These are phyloP conservation scores for Plantago elongata DNA, from an alignment of 257 asterid genomes.

Conservation along the genomic window DNA sequence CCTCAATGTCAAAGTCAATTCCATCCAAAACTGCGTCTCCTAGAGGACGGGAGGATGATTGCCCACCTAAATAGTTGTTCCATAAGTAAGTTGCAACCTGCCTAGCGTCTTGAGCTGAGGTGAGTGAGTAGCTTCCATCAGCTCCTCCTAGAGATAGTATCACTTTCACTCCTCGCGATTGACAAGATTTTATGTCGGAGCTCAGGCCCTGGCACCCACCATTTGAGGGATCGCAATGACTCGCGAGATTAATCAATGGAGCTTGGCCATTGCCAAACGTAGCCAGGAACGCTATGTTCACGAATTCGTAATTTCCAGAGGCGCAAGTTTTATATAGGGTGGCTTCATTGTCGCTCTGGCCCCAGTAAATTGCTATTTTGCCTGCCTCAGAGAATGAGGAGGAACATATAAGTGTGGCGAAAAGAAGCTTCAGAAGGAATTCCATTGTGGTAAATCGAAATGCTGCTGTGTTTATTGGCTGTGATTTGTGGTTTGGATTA, in stretches of 20 bases:
- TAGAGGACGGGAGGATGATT: constrained; percentile 22
- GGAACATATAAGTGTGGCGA: not conserved
- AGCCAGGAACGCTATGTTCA: constrained; percentile 40
- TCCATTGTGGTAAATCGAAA: not conserved
- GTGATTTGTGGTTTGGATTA: not conserved
- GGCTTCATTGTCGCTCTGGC: constrained; percentile 38
- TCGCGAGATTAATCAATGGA: constrained; percentile 39
- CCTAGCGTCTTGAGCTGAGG: constrained; percentile 29
- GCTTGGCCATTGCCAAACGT: constrained; percentile 40
- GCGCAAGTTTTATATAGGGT: constrained; percentile 34
- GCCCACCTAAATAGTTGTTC: constrained; percentile 34
- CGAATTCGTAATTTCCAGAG: constrained; percentile 31
- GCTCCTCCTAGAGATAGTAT: constrained; percentile 41
- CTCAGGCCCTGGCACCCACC: constrained; percentile 31
- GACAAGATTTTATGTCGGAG: constrained; percentile 39
- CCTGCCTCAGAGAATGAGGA: constrained; percentile 22
- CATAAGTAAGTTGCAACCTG: constrained; percentile 33
- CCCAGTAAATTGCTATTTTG: constrained; percentile 38
- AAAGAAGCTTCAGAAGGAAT: not conserved
- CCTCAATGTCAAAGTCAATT: constrained; percentile 36
- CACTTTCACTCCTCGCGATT: constrained; percentile 35
- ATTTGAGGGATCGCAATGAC: constrained; percentile 44
- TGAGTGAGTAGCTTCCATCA: constrained; percentile 31
- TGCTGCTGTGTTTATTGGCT: not conserved
- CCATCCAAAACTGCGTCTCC: constrained; percentile 37